phyloP scores from a whole-genome alignment of 495 filamentous ascomycete species.

The Penicillium macrosclerotiorum region DNA sequence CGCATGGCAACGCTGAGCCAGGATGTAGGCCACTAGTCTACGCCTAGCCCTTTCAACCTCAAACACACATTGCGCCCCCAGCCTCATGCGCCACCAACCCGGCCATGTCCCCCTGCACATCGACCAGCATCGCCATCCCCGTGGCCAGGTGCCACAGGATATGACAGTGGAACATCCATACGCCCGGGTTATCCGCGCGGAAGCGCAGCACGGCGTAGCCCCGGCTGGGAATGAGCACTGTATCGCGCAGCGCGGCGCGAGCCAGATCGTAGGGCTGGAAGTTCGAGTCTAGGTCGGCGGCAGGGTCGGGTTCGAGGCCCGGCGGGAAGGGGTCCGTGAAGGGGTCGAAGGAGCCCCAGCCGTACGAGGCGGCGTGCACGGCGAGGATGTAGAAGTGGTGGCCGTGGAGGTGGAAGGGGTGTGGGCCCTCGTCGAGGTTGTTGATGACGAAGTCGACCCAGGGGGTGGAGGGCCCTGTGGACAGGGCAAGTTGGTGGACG shows the following conservation, averaged over 20 bases:
- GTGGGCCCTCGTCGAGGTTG: conserved; percentile 49
- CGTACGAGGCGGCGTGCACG: conserved; percentile 33
- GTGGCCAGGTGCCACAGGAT: conserved; percentile 62
- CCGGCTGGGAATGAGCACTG: conserved; percentile 53
- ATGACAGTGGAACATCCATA: conserved; percentile 61
- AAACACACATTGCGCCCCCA: not conserved
- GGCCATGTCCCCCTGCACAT: conserved; percentile 24
- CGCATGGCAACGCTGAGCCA: too few species aligned
- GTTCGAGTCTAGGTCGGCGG: not conserved
- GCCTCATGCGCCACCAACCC: conserved; percentile 18
- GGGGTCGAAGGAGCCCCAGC: conserved; percentile 49
- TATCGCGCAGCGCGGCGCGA: conserved; percentile 48
- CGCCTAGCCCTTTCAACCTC: too few species aligned
- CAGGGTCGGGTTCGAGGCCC: conserved; percentile 10
- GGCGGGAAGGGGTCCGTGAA: conserved; percentile 32
- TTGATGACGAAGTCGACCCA: conserved; percentile 54
- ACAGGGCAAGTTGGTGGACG: conserved; percentile 37
- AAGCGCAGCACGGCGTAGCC: conserved; percentile 64
- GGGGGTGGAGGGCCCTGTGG: conserved; percentile 18
- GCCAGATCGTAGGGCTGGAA: conserved; percentile 37
- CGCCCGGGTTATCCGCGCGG: conserved; percentile 63
- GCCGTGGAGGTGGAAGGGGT: conserved; percentile 65
- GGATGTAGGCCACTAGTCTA: too few species aligned
- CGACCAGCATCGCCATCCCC: conserved; percentile 46
- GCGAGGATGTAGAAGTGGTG: conserved; percentile 76